Evolutionary conservation across 2,329 filamentous ascomycete species (phyloP).

Genomic region (Aureobasidium melanogenum): DNA sequence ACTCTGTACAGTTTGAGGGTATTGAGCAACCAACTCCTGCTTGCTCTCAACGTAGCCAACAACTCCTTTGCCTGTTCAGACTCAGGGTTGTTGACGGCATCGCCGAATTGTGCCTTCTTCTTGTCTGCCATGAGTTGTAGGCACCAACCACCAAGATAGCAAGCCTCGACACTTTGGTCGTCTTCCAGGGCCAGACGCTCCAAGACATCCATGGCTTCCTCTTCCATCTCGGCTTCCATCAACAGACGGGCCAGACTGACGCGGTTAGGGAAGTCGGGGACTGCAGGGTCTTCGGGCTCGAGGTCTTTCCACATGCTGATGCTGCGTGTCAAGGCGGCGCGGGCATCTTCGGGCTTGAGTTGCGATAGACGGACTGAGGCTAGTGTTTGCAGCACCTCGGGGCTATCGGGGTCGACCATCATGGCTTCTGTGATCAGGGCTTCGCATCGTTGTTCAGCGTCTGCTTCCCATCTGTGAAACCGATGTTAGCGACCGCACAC

Average conservation of each 20-base stretch:
- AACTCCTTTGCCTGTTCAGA: conserved; percentile 17
- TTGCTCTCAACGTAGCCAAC: conserved; percentile 55
- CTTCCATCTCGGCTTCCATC: conserved; percentile 82
- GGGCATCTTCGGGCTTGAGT: conserved; percentile 66
- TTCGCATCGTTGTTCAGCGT: conserved; percentile 85
- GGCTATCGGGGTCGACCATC: conserved; percentile 67
- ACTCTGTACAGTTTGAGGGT: conserved; percentile 69
- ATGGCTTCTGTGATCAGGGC: conserved; percentile 82
- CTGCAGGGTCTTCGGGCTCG: conserved; percentile 58
- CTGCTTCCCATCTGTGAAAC: conserved; percentile 56
- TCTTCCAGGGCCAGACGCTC: conserved; percentile 80
- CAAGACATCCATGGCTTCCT: conserved; percentile 74
- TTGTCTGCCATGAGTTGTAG: conserved; percentile 70
- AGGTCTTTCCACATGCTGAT: conserved; percentile 76
- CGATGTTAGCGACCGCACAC: neutral
- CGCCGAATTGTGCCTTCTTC: conserved; percentile 38
- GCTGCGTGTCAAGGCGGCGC: conserved; percentile 67
- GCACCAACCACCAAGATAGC: conserved; percentile 96
- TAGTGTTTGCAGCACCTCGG: conserved; percentile 91
- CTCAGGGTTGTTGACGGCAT: conserved; percentile 10
- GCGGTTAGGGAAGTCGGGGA: conserved; percentile 79
- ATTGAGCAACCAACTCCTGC: conserved; percentile 73
- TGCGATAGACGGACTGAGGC: conserved; percentile 93
- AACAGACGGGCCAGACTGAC: conserved; percentile 77
- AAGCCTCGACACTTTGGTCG: conserved; percentile 87